Evolutionary conservation across 352 stramenopile genomes (phyloP), one percentile per base, ranked within the genome.

Genomic region (Halophytophthora batemanensis): DNA sequence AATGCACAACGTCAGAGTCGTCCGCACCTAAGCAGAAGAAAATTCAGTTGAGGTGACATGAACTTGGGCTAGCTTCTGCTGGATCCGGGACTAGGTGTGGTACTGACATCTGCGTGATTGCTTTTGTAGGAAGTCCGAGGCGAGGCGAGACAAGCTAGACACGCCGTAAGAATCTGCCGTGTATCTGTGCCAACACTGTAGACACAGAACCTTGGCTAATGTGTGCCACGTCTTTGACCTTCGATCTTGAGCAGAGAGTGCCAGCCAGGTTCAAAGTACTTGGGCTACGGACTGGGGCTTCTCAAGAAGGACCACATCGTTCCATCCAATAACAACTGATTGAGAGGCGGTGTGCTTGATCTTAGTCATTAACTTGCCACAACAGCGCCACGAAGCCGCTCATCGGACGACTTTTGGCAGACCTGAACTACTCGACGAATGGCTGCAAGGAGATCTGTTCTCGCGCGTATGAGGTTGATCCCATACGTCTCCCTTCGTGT

Each of bases 231-330:
- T n/a, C n/a, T n/a, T n/a, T n/a, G n/a, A n/a, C n/a, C 31, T 12
- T 38, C 0, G 28, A 39, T 12, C 22, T 49, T 63, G 25, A n/a
- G 52, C 50, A 87, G 68, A 35, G 74, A 77, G 52, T 50, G 66
- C 14, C 57, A 66, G 12, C 29, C 63, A 12, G 80, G 80, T 1
- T 90, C 79, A 13, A 90, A 90, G 43, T 93, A 88, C 49, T 54
- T 93, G 6, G 77, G 79, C 14, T 74, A 90, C 35, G 79, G 79
- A 6, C 70, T 93, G 7, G 82, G 82, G 8, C 51, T 90, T 44
- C 63, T 93, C n/a, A 90, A 90, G 64, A 85, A 74, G 43, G 61
- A 90, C 59, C 75, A 89, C 59, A 71, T 87, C 33, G 68, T 86
- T 7, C 53, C 56, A 7, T 53, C 61, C 11, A 75, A 66, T 22